A percentile compares a stretch with the other conserved stretches of the same genome.
Evolutionary conservation across 768 basidiomycete genomes (phyloP).

Genomic region (Agaricus subrufescens): DNA sequence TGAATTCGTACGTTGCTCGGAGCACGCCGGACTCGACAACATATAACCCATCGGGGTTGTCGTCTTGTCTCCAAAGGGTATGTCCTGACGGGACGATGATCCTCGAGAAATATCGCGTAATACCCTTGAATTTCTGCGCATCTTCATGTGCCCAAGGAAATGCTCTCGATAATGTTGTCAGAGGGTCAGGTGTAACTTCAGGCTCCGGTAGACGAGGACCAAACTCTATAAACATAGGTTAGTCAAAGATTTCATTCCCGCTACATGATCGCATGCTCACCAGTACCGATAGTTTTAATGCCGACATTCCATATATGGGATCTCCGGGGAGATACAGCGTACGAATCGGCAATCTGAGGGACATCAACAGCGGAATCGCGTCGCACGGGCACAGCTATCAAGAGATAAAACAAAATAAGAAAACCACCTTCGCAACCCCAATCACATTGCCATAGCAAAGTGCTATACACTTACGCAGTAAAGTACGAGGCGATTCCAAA

Average conservation of each 20-base stretch:
- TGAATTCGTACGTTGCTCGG: conserved; percentile 77
- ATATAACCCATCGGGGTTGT: conserved; percentile 78
- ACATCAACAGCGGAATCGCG: conserved; percentile 46
- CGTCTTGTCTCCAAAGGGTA: conserved; percentile 75
- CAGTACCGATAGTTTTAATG: conserved; percentile 60
- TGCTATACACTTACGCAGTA: conserved; percentile 33
- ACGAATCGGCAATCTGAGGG: conserved; percentile 35
- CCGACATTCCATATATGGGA: conserved; percentile 69
- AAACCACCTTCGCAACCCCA: no score
- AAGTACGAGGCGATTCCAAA: conserved; percentile 38
- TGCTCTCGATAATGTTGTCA: conserved; percentile 70
- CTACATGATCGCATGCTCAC: conserved; percentile 24
- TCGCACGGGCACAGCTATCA: conserved; percentile 53
- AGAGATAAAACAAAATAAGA: no score
- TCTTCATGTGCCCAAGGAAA: conserved; percentile 61
- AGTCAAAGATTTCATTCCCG: no score
- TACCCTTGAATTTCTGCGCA: conserved; percentile 50
- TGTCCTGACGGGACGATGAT: conserved; percentile 49
- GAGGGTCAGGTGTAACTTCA: conserved; percentile 50
- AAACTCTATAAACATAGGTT: no score
- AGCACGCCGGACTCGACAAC: conserved; percentile 86
- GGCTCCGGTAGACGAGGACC: conserved; percentile 13
- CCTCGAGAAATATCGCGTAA: conserved; percentile 70
- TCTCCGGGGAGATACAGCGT: conserved; percentile 61
- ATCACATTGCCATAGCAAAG: not conserved